Conservation (phyloP, 2,329 filamentous ascomycete genomes). For the Talaromyces funiculosus region DNA sequence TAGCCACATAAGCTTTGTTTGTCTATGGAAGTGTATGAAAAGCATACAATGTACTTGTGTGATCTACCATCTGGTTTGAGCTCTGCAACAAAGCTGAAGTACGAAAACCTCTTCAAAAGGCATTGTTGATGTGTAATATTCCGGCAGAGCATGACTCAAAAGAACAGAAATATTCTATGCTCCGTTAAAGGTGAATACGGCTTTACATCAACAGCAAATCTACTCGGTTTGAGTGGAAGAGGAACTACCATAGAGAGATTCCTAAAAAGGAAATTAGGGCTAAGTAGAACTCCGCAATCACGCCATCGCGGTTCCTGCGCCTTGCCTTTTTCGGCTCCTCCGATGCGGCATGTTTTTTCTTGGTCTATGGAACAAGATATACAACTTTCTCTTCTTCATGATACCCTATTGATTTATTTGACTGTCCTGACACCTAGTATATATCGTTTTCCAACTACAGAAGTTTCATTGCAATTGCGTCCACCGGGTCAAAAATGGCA, state of each 20-base stretch:
- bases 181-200: not conserved
- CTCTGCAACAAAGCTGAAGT: not conserved
- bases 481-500: slow-evolving; percentile 9
- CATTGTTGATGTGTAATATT: not conserved
- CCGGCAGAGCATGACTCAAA: too few relatives aligned
- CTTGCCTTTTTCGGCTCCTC: not conserved
- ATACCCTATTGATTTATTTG: not conserved
- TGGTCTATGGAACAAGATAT: not conserved
- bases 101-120: not conserved
- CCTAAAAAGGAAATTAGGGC: slow-evolving; percentile 6
- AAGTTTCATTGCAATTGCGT: not conserved
- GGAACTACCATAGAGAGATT: not conserved
- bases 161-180: too few relatives aligned
- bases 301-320: slow-evolving; percentile 10
- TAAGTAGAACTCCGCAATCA: slow-evolving; percentile 5
- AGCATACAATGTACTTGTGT: not conserved
- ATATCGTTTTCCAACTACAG: not conserved
- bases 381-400: not conserved
- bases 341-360: slow-evolving; percentile 4
- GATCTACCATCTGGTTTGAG: not conserved
- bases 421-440: too few relatives aligned
- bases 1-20: not conserved
- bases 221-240: too few relatives aligned
- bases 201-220: too few relatives aligned
- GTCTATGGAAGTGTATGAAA: not conserved